These are phyloP conservation scores for Xylaria sp. DNA, from an alignment of 2,329 filamentous ascomycete genomes.

Conservation along the genomic window DNA sequence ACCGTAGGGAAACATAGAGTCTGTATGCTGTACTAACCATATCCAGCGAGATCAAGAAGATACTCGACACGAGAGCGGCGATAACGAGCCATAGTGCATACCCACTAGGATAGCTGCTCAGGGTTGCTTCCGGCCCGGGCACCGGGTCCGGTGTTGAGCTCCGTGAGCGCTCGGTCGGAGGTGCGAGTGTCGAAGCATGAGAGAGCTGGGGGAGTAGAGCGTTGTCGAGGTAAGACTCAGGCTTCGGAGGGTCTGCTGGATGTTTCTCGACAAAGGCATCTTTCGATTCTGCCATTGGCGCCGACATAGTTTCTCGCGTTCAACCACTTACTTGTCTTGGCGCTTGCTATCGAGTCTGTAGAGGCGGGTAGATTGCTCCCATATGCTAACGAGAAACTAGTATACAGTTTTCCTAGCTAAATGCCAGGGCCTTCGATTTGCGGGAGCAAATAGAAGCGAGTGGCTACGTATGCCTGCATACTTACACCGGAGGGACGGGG, in stretches of 20 bases:
- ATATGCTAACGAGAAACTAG: background rate
- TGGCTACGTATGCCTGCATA: background rate
- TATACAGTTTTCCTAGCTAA: background rate
- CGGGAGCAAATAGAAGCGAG: background rate
- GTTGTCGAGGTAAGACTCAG: background rate
- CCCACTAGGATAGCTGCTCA: conserved; percentile 53
- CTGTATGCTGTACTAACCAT: conserved; percentile 50
- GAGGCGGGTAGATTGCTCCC: background rate
- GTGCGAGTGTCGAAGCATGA: background rate
- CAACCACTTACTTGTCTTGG: background rate
- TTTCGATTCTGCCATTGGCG: background rate
- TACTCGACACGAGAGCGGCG: conserved; percentile 58
- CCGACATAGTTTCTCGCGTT: background rate
- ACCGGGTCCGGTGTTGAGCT: background rate
- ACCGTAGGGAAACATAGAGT: too few relatives aligned
- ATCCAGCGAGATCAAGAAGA: conserved; percentile 63
- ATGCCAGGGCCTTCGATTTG: background rate
- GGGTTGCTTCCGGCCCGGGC: background rate
- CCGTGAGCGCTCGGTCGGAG: background rate
- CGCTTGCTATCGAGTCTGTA: background rate
- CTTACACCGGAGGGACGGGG: background rate
- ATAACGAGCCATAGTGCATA: conserved; percentile 57
- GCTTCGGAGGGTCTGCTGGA: background rate
- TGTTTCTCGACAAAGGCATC: background rate
- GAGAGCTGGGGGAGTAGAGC: background rate